These are phyloP conservation scores for Leishmania tropica DNA, from an alignment of 208 protist species.

Conservation along the genomic window DNA sequence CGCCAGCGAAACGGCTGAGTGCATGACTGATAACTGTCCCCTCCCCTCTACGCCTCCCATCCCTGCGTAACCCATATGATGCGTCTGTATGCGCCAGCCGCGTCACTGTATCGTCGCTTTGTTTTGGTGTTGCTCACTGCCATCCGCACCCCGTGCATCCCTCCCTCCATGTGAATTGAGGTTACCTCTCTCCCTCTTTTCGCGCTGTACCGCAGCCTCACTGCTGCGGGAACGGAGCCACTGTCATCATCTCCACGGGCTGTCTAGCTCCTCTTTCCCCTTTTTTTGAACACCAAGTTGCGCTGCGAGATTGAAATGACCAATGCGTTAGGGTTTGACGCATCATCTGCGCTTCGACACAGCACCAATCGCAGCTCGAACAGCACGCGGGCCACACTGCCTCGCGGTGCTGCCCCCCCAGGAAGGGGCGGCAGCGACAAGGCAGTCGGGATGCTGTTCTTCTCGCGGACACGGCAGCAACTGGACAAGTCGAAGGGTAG, in stretches of 20 bases:
- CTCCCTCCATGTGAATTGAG: not conserved
- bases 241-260: not conserved
- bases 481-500: not conserved
- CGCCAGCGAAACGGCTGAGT: not conserved
- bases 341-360: not conserved
- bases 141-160: not conserved
- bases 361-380: not conserved
- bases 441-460: slow-evolving; percentile 8
- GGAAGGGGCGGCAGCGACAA: not conserved
- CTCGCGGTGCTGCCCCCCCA: not conserved
- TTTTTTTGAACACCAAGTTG: not conserved
- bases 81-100: not conserved
- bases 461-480: slow-evolving; percentile 6
- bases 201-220: not conserved
- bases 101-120: not conserved
- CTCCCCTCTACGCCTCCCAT: not conserved
- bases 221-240: not conserved
- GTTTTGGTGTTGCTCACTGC: not conserved
- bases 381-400: not conserved
- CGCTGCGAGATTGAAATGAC: not conserved
- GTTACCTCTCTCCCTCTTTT: not conserved
- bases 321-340: not conserved
- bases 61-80: not conserved
- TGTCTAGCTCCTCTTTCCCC: not conserved
- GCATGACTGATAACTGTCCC: not conserved